A percentile compares a stretch with the other conserved stretches of the same genome.
These are phyloP conservation scores for Metarhizium rileyi DNA, from an alignment of 2,329 filamentous ascomycete species.

Conservation along the genomic window DNA sequence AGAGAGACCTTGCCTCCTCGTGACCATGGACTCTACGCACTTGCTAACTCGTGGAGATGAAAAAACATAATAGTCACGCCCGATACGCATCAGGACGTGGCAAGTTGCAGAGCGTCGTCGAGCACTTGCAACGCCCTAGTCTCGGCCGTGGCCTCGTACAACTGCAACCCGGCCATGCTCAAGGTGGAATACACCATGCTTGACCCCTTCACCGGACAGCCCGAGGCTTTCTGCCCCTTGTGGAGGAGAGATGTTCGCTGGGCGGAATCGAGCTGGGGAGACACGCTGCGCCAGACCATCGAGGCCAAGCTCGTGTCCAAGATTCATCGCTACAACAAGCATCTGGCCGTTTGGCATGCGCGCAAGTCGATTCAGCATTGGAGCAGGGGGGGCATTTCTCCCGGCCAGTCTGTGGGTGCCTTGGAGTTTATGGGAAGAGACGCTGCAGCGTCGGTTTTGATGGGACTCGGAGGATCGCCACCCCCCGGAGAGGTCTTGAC, in stretches of 20 bases:
- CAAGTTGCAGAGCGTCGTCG: conserved; percentile 11
- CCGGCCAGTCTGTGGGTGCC: conserved; percentile 12
- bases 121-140: conserved; percentile 12
- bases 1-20: conserved; percentile 1
- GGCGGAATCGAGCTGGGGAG: conserved; percentile 14
- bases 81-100: conserved; percentile 1
- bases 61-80: conserved; percentile 2
- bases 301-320: conserved; percentile 14
- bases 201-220: conserved; percentile 11
- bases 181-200: conserved; percentile 17
- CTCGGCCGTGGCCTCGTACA: conserved; percentile 17
- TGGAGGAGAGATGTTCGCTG: conserved; percentile 18
- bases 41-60: neutral
- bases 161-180: conserved; percentile 17
- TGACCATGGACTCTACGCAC: neutral
- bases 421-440: conserved; percentile 16
- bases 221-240: conserved; percentile 17
- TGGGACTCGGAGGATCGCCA: conserved; percentile 13
- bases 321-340: conserved; percentile 21
- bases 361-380: conserved; percentile 15
- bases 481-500: too few species aligned
- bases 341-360: conserved; percentile 21
- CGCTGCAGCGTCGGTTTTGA: conserved; percentile 12
- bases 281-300: conserved; percentile 11
- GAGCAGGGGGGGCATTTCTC: conserved; percentile 16